These are phyloP conservation scores for Boletellus ananas DNA, from an alignment of 768 basidiomycete species.

Conservation along the genomic window DNA sequence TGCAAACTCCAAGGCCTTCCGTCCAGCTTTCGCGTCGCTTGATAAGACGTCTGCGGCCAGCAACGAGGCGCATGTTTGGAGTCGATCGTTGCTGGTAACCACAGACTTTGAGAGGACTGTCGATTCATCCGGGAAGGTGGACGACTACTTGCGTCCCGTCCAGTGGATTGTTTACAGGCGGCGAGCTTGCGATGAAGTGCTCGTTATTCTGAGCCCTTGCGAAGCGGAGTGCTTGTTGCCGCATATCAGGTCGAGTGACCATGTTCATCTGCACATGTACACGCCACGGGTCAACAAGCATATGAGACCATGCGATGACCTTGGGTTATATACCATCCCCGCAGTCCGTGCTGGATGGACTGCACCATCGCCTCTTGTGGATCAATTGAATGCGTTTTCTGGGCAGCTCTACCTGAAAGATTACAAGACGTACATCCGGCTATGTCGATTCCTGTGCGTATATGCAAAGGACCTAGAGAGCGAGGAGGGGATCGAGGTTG, in stretches of 20 bases:
- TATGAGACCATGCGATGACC: conserved; percentile 4
- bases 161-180: conserved; percentile 4
- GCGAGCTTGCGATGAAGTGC: background rate
- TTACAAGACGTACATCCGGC: background rate
- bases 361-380: background rate
- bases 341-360: background rate
- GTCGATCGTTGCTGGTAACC: conserved; percentile 3
- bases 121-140: background rate
- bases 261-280: conserved; percentile 5
- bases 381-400: conserved; percentile 3
- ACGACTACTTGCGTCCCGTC: conserved; percentile 8
- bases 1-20: background rate
- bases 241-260: conserved; percentile 28
- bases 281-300: conserved; percentile 1
- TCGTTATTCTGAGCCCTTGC: conserved; percentile 39
- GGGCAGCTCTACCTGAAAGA: conserved; percentile 4
- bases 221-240: conserved; percentile 39
- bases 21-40: conserved; percentile 1
- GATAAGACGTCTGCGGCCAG: background rate
- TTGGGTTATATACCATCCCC: background rate
- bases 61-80: conserved; percentile 3
- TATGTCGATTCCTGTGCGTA: conserved; percentile 4
- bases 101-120: conserved; percentile 1
- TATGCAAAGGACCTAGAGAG: background rate
- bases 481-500: background rate